Evolutionary conservation across 176 grass and related monocot genomes (phyloP).

Genomic region (Phragmites australis): DNA sequence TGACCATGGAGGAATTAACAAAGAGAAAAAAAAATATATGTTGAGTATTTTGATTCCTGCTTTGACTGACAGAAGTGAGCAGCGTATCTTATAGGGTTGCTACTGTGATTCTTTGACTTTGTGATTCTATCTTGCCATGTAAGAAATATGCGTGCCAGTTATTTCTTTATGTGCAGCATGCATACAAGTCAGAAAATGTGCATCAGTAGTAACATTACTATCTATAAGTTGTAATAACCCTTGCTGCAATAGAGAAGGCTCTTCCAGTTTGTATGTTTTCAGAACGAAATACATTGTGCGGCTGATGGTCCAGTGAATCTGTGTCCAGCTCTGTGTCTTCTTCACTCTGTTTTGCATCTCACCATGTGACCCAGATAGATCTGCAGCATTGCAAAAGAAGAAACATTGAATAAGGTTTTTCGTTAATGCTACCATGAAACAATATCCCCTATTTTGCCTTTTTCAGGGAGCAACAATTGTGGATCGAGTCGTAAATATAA

Average conservation of each 20-base stretch:
- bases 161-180: slow-evolving; percentile 10
- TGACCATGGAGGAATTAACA: slow-evolving; percentile 21
- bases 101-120: slow-evolving; percentile 25
- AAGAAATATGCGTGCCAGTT: slow-evolving; percentile 10
- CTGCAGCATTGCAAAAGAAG: not conserved
- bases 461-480: slow-evolving; percentile 92
- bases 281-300: not conserved
- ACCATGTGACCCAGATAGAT: not conserved
- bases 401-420: not conserved
- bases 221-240: not conserved
- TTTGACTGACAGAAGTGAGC: slow-evolving; percentile 1
- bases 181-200: not conserved
- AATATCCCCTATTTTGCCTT: not conserved
- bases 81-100: slow-evolving; percentile 3
- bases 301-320: not conserved
- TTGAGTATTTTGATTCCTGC: slow-evolving; percentile 28
- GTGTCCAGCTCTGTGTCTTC: not conserved
- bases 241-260: not conserved
- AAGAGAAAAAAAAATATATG: slow-evolving; percentile 3
- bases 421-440: not conserved
- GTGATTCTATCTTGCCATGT: slow-evolving; percentile 5
- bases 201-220: not conserved
- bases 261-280: slow-evolving; percentile 7
- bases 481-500: slow-evolving; percentile 84
- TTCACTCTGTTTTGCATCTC: slow-evolving; percentile 18